These are phyloP conservation scores for Tetradesmus obliquus DNA, from an alignment of 139 green algal genomes.

Conservation along the genomic window DNA sequence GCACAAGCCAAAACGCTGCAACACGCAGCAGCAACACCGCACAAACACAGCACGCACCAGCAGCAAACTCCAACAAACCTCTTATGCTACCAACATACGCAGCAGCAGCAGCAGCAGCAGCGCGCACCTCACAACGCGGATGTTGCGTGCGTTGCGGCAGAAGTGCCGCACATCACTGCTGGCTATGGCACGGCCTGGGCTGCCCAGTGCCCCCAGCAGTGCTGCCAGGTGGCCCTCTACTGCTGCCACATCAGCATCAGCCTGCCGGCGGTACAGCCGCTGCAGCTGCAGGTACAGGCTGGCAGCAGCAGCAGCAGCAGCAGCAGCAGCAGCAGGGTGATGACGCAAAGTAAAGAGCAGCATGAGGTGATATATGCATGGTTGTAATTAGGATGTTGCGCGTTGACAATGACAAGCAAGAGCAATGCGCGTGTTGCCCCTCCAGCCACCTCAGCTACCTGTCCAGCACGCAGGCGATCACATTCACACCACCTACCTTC, in stretches of 20 bases:
- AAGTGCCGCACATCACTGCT: conserved; percentile 68
- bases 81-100: not conserved
- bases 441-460: too few species aligned
- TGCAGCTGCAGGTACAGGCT: conserved; percentile 89
- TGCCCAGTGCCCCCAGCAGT: conserved; percentile 70
- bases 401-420: too few species aligned
- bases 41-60: not conserved
- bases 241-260: conserved; percentile 75
- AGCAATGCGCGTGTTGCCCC: too few species aligned
- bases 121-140: conserved; percentile 73
- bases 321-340: not conserved
- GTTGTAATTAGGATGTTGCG: too few species aligned
- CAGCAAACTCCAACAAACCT: not conserved
- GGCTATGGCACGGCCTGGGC: conserved; percentile 58
- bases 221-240: conserved; percentile 70
- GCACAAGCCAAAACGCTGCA: too few species aligned
- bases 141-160: conserved; percentile 87
- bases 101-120: too few species aligned
- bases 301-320: conserved; percentile 23
- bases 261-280: conserved; percentile 85
- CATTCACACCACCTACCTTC: too few species aligned
- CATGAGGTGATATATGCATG: too few species aligned
- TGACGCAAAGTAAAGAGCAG: too few species aligned
- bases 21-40: not conserved
- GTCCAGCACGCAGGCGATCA: too few species aligned